A percentile compares a stretch with the other conserved stretches of the same genome.
These are phyloP conservation scores for Neofusicoccum parvum DNA, from an alignment of 2,329 filamentous ascomycete species.

Conservation along the genomic window DNA sequence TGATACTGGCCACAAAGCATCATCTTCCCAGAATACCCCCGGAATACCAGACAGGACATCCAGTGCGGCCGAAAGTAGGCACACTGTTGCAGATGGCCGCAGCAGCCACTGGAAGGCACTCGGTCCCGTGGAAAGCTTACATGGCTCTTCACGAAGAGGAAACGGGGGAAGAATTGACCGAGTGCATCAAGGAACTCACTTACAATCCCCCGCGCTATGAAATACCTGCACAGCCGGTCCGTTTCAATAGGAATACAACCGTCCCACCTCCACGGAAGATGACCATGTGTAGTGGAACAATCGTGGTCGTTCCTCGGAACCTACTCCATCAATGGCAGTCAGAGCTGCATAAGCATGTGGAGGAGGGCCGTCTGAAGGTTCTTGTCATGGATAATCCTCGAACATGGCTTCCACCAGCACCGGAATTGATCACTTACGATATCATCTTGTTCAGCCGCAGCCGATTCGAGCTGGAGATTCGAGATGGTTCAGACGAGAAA, in stretches of 20 bases:
- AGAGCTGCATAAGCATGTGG: conserved; percentile 78
- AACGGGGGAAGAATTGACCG: conserved; percentile 49
- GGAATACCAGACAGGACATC: conserved; percentile 53
- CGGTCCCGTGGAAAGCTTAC: conserved; percentile 70
- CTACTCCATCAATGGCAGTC: conserved; percentile 80
- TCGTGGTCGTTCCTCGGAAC: conserved; percentile 83
- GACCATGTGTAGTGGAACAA: conserved; percentile 67
- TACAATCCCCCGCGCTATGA: conserved; percentile 43
- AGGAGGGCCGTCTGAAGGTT: conserved; percentile 60
- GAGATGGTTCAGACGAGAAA: conserved; percentile 50
- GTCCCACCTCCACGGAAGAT: conserved; percentile 53
- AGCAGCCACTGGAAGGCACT: conserved; percentile 64
- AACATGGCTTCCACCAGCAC: conserved; percentile 58
- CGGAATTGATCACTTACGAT: conserved; percentile 68
- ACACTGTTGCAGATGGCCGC: conserved; percentile 77
- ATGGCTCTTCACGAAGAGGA: conserved; percentile 56
- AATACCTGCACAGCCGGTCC: conserved; percentile 42
- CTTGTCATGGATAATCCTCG: conserved; percentile 61
- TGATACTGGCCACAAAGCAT: conserved; percentile 73
- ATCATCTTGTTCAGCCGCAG: conserved; percentile 75
- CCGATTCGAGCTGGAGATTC: conserved; percentile 70
- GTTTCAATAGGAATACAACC: conserved; percentile 46
- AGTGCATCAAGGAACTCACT: conserved; percentile 32
- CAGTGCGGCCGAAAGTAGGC: conserved; percentile 54
- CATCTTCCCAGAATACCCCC: conserved; percentile 69